Base-by-base conservation (phyloP, 495 filamentous ascomycete genomes). In the Immersiella caudata region DNA sequence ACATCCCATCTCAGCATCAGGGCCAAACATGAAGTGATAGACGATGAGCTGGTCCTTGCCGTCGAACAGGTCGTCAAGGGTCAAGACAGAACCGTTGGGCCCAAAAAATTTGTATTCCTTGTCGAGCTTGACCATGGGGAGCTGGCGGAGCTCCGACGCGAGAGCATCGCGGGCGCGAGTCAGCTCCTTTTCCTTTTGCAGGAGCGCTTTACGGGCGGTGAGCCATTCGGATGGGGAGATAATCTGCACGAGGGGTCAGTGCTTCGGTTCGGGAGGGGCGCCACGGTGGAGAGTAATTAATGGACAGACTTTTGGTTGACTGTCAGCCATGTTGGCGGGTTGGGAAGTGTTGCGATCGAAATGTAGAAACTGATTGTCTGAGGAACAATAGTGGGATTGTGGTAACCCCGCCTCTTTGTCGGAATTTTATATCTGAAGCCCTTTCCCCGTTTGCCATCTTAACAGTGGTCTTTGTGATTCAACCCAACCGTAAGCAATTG, bases 21-120 rank as follows among this genome's bases (percentile, higher is more conserved):
- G 79, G 6, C 54, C 68, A 27, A 83, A 73, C 81, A 83, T 83
- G 70, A 82, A 83, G 65, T 83, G 79, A 67, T 83, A 83, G 29
- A 83, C 59, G 57, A 82, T 78, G 21, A 83, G 75, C 64, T 83
- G 81, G 24, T 78, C 73, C 61, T 76, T 76, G 64, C 68, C 74
- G 18, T 70, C 71, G 67, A 82, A 82, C 59, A 83, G 77, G 35
- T 80, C 76, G 0, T 66, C 18, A 21, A 83, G 76, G 20, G 61
- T 76, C 16, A 62, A 14, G 20, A 72, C 68, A 9, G 57, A 65
- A n/a, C 79, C 78, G 25, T 57, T 57, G n/a, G 75, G 72, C 0
- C 72, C 74, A 46, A 78, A 70, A 68, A 82, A 79, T 51, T 69
- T 67, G 70, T 81, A 82, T 6, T 58, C 54, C 58, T 80, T 78